Conservation (phyloP, 805 yeast species). For the Kuraishia floccosa region DNA sequence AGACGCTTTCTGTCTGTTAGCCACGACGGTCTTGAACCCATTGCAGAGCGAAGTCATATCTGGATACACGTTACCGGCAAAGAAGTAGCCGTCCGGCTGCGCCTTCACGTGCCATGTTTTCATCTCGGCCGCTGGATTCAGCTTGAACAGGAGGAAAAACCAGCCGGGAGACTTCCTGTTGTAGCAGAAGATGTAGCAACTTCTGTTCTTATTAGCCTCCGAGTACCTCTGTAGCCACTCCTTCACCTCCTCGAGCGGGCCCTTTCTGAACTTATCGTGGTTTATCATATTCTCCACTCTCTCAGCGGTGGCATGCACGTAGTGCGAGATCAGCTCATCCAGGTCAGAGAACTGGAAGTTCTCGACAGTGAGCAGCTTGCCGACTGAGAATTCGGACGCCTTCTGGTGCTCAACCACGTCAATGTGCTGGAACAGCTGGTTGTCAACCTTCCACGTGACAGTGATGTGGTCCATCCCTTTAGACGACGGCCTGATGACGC, state of each 20-base stretch:
- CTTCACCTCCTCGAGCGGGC: conserved; percentile 67
- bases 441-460: conserved; percentile 93
- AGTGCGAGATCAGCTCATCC: conserved; percentile 86
- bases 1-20: conserved; percentile 1
- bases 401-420: conserved; percentile 71
- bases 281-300: conserved; percentile 76
- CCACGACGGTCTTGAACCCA: conserved; percentile 67
- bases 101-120: conserved; percentile 86
- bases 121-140: conserved; percentile 54
- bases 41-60: conserved; percentile 82
- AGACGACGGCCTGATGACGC: conserved; percentile 91
- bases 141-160: conserved; percentile 79
- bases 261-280: conserved; percentile 82
- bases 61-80: conserved; percentile 78
- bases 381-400: conserved; percentile 51
- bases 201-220: conserved; percentile 80
- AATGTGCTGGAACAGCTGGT: conserved; percentile 82
- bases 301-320: conserved; percentile 73
- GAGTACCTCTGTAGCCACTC: conserved; percentile 85
- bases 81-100: conserved; percentile 76
- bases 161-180: conserved; percentile 93
- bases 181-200: conserved; percentile 83
- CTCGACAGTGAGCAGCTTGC: conserved; percentile 55
- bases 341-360: conserved; percentile 66
- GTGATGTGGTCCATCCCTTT: conserved; percentile 82